These are phyloP conservation scores for Fusarium stilboides DNA, from an alignment of 2,329 filamentous ascomycete genomes.

Conservation along the genomic window DNA sequence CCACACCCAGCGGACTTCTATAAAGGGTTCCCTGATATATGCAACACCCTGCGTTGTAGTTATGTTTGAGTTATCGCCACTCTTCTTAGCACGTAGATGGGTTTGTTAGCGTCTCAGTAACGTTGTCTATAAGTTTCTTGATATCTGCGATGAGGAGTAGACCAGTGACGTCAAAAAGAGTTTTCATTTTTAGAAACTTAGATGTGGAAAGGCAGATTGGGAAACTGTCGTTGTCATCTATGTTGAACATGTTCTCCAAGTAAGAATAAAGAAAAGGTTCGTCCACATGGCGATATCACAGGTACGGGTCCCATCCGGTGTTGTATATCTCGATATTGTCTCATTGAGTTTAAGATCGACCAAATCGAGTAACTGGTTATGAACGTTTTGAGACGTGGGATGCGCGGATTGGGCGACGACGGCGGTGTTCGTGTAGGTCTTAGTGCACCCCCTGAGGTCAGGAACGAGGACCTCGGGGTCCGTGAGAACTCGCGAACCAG, in stretches of 20 bases:
- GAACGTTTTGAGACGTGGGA: neutral
- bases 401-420: neutral
- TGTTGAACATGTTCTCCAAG: no score
- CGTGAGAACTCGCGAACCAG: neutral
- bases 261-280: no score
- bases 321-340: no score
- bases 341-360: no score
- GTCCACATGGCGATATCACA: no score
- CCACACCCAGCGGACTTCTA: constrained; percentile 24
- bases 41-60: neutral
- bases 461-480: constrained; percentile 1
- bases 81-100: constrained; percentile 4
- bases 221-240: no score
- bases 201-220: no score
- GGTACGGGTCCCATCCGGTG: no score
- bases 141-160: no score
- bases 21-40: constrained; percentile 2
- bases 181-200: no score
- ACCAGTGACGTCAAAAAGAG: no score
- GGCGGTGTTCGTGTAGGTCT: neutral
- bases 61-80: constrained; percentile 11
- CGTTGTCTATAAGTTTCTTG: neutral
- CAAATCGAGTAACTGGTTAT: neutral
- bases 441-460: constrained; percentile 8
- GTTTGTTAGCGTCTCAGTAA: constrained; percentile 13